Percentiles rank a stretch among this genome's conserved stretches.
phyloP scores from a whole-genome alignment of 2,329 filamentous ascomycete genomes.

The Fusarium sp. region DNA sequence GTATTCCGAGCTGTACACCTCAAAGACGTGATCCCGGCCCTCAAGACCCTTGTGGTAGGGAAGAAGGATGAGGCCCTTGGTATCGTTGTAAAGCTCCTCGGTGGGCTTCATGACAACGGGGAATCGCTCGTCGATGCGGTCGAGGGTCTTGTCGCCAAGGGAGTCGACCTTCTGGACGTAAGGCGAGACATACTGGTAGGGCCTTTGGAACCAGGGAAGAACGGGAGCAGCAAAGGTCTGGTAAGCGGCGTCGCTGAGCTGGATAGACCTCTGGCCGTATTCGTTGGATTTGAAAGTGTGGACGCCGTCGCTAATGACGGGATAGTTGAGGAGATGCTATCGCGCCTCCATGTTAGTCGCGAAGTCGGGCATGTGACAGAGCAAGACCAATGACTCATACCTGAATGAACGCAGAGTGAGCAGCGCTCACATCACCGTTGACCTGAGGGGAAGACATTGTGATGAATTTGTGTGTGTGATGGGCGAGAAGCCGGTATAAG shows the following conservation, averaged over 20 bases:
- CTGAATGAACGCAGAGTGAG: slow-evolving; percentile 63
- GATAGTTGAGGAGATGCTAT: slow-evolving; percentile 88
- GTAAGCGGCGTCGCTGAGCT: slow-evolving; percentile 81
- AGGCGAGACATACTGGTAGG: slow-evolving; percentile 85
- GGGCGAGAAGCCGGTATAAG: slow-evolving; percentile 15
- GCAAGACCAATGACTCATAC: slow-evolving; percentile 49
- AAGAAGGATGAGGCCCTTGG: slow-evolving; percentile 70
- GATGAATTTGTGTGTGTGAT: slow-evolving; percentile 39
- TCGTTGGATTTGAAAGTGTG: slow-evolving; percentile 83
- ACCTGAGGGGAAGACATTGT: slow-evolving; percentile 59
- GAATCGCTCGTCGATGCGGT: slow-evolving; percentile 76
- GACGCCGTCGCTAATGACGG: slow-evolving; percentile 83
- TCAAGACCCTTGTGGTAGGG: slow-evolving; percentile 73
- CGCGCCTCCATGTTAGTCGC: slow-evolving; percentile 10
- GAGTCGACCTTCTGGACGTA: slow-evolving; percentile 87
- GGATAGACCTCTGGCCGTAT: slow-evolving; percentile 84
- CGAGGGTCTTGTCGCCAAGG: slow-evolving; percentile 78
- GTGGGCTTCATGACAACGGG: slow-evolving; percentile 82
- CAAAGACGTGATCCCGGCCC: slow-evolving; percentile 71
- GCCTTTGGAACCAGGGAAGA: slow-evolving; percentile 76
- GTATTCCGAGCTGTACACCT: slow-evolving; percentile 68
- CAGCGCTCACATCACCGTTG: slow-evolving; percentile 62
- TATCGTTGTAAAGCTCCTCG: slow-evolving; percentile 73
- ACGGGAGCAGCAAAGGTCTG: slow-evolving; percentile 81
- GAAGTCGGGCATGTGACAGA: neutral